A percentile compares a stretch with the other conserved stretches of the same genome.
phyloP scores from a whole-genome alignment of 495 filamentous ascomycete genomes.

The Paragyromitra xinjiangensis region DNA sequence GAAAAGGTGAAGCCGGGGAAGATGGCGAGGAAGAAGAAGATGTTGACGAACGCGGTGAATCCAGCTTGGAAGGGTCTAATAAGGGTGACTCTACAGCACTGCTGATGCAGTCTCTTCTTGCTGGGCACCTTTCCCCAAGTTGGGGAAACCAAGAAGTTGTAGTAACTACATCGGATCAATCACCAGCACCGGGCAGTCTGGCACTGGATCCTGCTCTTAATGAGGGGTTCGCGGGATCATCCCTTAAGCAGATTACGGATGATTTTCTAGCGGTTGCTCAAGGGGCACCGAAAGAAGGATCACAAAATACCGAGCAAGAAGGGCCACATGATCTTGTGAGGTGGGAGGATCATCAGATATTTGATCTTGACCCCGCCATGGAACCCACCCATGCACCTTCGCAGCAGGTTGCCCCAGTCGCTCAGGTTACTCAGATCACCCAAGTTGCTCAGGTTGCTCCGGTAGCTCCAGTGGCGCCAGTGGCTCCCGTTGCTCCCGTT shows the following conservation, averaged over 20 bases:
- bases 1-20: constrained; percentile 38
- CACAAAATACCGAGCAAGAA: constrained; percentile 33
- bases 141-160: constrained; percentile 48
- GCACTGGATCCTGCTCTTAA: constrained; percentile 54
- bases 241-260: constrained; percentile 54
- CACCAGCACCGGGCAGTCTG: constrained; percentile 55
- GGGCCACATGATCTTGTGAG: constrained; percentile 49
- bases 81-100: constrained; percentile 49
- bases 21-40: constrained; percentile 34
- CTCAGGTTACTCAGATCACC: constrained; percentile 20
- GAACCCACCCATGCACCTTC: constrained; percentile 28
- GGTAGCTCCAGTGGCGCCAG: constrained; percentile 27
- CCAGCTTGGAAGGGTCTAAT: constrained; percentile 47
- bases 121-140: constrained; percentile 42
- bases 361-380: constrained; percentile 54
- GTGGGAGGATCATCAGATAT: constrained; percentile 58
- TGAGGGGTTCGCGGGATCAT: constrained; percentile 46
- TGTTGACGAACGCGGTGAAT: constrained; percentile 37
- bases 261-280: constrained; percentile 54
- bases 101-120: constrained; percentile 52
- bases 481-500: constrained; percentile 32
- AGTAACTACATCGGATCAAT: constrained; percentile 51
- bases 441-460: constrained; percentile 27
- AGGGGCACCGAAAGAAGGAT: constrained; percentile 42
- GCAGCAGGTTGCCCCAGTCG: constrained; percentile 17